Evolutionary conservation across 495 filamentous ascomycete species (phyloP), one percentile per base, ranked within the genome.

Genomic region (Aspergillus nidulans): DNA sequence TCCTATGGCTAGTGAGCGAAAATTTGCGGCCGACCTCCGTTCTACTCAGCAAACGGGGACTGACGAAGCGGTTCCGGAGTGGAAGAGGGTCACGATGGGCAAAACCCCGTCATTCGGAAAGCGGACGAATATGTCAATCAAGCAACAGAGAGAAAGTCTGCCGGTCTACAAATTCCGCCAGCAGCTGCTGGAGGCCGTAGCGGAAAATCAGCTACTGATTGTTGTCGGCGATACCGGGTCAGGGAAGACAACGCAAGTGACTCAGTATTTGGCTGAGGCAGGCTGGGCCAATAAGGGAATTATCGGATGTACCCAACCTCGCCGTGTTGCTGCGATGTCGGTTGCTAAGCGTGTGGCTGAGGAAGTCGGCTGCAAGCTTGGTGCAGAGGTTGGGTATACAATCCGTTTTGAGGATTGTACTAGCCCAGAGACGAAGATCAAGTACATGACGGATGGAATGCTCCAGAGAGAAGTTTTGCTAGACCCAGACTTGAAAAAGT

Each of bases 361-460:
- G 65, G 94, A 99, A 71, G 91, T 99, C 41, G 92, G 92, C 28
- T 96, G 91, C 64, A 77, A 84, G 50, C 78, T 99, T 0, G 95
- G 95, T 26, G 81, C 91, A 30, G 92, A 97, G 68, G 92, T 99
- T 56, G 94, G 94, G 40, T 99, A 97, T 63, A 96, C 91, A 0
- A 96, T 99, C 66, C 87, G 94, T 66, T 99, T 99, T 66, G 94
- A 99, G 64, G 95, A 99, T 63, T 88, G 85, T 63, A 96, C 94
- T 0, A 88, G 85, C 58, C 85, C 91, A 1, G 85, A 89, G 13
- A 98, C 94, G 12, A 86, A 85, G 67, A 97, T 99, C 75, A 97
- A 97, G 73, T 99, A 97, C 72, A 97, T 97, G 92, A 99, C 94
- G 12, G 94, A 99, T 58, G 94, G 94, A 69, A 99, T 97, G 88